phyloP scores from a whole-genome alignment of 2,329 filamentous ascomycete species.

The Sporothrix pseudoabietina region DNA sequence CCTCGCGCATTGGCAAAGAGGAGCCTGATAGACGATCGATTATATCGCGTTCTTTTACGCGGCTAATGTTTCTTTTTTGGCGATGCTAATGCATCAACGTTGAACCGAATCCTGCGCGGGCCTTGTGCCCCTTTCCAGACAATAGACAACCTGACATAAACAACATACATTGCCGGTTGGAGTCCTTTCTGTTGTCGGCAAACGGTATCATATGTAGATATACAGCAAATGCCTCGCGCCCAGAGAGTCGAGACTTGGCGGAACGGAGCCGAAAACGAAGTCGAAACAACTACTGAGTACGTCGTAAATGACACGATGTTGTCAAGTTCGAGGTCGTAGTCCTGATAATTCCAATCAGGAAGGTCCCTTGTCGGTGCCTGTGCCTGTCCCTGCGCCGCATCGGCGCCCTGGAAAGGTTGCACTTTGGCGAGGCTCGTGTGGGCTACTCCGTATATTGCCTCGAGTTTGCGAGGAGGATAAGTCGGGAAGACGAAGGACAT shows the following conservation, averaged over 20 bases:
- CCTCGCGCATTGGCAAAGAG: conserved; percentile 14
- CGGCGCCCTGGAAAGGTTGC: not conserved
- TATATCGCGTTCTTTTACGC: not conserved
- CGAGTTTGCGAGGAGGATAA: not conserved
- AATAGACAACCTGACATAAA: not conserved
- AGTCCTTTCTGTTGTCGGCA: not conserved
- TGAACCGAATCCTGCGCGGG: not conserved
- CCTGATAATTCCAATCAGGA: not conserved
- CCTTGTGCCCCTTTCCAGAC: not conserved
- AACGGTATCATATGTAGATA: not conserved
- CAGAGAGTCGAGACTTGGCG: not conserved
- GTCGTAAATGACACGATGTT: not conserved
- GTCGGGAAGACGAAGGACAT: not conserved
- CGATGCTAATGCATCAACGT: not conserved
- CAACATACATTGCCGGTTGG: not conserved
- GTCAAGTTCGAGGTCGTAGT: not conserved
- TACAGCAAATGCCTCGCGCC: not conserved
- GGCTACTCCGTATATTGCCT: no score
- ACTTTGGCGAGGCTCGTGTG: conserved; percentile 3
- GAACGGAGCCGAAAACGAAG: not conserved
- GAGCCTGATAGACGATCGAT: conserved; percentile 6
- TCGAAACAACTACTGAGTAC: not conserved
- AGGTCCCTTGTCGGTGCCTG: not conserved
- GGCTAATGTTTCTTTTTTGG: not conserved
- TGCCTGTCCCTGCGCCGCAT: conserved; percentile 16